A percentile compares a stretch with the other conserved stretches of the same genome.
Conservation (phyloP, 2,329 filamentous ascomycete species). For the Cadophora gregata region DNA sequence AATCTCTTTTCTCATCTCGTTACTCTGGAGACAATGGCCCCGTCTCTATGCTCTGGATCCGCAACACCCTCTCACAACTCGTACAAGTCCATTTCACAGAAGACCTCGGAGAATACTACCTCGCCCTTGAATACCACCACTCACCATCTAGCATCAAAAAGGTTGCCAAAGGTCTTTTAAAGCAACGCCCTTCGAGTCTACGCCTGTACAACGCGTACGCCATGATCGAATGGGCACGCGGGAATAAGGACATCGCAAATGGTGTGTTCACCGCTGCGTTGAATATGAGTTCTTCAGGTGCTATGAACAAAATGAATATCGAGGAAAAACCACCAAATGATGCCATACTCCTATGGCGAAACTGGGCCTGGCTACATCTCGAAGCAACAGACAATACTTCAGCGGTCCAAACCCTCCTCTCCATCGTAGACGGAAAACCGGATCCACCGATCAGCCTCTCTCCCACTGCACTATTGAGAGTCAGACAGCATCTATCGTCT, state of each 20-base stretch:
- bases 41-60: constrained; percentile 51
- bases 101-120: constrained; percentile 68
- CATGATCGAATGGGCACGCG: constrained; percentile 68
- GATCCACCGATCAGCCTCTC: constrained; percentile 39
- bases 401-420: constrained; percentile 48
- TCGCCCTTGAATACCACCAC: constrained; percentile 69
- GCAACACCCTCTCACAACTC: constrained; percentile 63
- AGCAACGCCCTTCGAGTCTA: constrained; percentile 66
- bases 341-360: constrained; percentile 40
- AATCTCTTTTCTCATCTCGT: constrained; percentile 32
- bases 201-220: constrained; percentile 82
- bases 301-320: constrained; percentile 40
- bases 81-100: constrained; percentile 53
- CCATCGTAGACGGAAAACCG: constrained; percentile 46
- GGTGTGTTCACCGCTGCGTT: constrained; percentile 73
- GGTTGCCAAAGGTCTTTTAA: constrained; percentile 75
- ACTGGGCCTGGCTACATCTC: constrained; percentile 41
- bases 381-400: constrained; percentile 35
- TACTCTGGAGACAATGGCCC: constrained; percentile 34
- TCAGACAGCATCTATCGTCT: constrained; percentile 58
- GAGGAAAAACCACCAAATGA: constrained; percentile 37
- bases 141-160: constrained; percentile 66
- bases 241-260: constrained; percentile 61
- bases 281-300: constrained; percentile 56
- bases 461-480: constrained; percentile 54